Evolutionary conservation across 2,329 filamentous ascomycete species (phyloP).

Genomic region (Claviceps digitariae): DNA sequence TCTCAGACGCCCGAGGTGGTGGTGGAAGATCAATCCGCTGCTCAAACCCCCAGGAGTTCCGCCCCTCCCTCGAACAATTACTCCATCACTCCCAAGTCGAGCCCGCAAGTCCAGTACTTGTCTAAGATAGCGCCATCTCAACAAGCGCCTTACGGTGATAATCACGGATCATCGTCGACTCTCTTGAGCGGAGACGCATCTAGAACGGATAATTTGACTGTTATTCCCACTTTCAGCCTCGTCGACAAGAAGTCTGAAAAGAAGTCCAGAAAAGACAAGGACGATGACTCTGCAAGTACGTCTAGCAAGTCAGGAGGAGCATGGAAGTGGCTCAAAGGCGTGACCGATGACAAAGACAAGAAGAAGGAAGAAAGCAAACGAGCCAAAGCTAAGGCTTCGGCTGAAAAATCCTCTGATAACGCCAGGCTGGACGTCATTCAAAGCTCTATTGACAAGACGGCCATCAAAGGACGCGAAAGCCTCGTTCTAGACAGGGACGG

Average conservation of each 20-base stretch:
- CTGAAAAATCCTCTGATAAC: constrained; percentile 57
- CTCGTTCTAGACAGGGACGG: constrained; percentile 69
- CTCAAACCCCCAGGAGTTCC: constrained; percentile 4
- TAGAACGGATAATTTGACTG: constrained; percentile 64
- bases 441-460: constrained; percentile 62
- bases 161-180: constrained; percentile 35
- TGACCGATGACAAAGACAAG: constrained; percentile 55
- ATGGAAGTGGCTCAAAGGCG: constrained; percentile 67
- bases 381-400: constrained; percentile 45
- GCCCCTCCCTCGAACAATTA: not conserved
- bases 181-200: constrained; percentile 52
- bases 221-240: constrained; percentile 56
- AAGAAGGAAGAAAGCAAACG: constrained; percentile 51
- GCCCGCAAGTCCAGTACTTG: constrained; percentile 6
- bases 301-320: constrained; percentile 55
- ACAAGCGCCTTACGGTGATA: constrained; percentile 14
- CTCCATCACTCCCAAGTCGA: not conserved
- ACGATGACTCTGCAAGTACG: constrained; percentile 45
- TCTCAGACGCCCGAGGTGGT: constrained; percentile 12
- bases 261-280: constrained; percentile 61
- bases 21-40: constrained; percentile 27
- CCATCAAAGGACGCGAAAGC: constrained; percentile 62
- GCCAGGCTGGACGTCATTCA: constrained; percentile 77
- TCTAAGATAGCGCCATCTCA: constrained; percentile 5
- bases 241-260: constrained; percentile 67